Percentiles rank a stretch among this genome's conserved stretches.
Evolutionary conservation across 345 rosid genomes (phyloP).

Genomic region (Aethionema arabicum): DNA sequence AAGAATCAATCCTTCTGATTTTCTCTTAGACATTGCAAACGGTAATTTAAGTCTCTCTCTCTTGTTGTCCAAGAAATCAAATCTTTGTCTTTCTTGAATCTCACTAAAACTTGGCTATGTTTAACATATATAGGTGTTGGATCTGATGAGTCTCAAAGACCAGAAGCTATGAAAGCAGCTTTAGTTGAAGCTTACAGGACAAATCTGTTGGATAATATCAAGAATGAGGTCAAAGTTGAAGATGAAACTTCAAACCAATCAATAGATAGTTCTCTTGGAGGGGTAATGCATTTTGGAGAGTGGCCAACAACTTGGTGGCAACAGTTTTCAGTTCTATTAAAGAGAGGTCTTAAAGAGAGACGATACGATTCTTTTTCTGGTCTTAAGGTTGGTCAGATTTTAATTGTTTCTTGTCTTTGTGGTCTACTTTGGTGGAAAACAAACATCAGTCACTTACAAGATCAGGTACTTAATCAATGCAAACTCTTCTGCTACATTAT

Average conservation of each 20-base stretch:
- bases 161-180: constrained; percentile 37
- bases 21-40: constrained; percentile 90
- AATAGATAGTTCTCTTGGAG: constrained; percentile 16
- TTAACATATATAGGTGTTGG: constrained; percentile 40
- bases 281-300: constrained; percentile 41
- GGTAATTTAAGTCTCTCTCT: constrained; percentile 60
- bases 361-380: constrained; percentile 80
- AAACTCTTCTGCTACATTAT: not conserved
- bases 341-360: constrained; percentile 77
- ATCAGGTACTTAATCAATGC: constrained; percentile 47
- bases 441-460: constrained; percentile 47
- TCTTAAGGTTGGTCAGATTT: constrained; percentile 62
- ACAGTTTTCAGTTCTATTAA: constrained; percentile 65
- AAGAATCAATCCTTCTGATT: constrained; percentile 77
- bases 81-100: not conserved
- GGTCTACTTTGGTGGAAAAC: constrained; percentile 93
- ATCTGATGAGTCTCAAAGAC: constrained; percentile 38
- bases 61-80: not conserved
- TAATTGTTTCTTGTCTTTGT: constrained; percentile 67
- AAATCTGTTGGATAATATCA: constrained; percentile 36
- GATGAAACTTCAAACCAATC: constrained; percentile 19
- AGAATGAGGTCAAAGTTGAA: constrained; percentile 37
- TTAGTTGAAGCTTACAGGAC: constrained; percentile 42
- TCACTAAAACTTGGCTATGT: constrained; percentile 10
- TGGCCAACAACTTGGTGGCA: constrained; percentile 89